Evolutionary conservation across 768 basidiomycete genomes (phyloP).

Genomic region (Macrocybe gigantea): DNA sequence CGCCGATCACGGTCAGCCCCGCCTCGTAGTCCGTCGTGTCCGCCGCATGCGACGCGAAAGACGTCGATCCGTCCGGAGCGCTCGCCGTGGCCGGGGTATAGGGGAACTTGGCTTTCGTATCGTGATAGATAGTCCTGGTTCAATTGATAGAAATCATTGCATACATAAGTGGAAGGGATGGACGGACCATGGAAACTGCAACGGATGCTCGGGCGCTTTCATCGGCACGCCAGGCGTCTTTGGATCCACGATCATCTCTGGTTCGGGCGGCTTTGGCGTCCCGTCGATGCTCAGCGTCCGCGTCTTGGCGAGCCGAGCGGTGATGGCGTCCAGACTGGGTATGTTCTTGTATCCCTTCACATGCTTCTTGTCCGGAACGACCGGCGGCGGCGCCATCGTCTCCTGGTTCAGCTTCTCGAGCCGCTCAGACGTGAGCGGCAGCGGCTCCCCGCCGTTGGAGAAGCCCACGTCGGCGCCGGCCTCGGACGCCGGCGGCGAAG

Average conservation of each 20-base stretch:
- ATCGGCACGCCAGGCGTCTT: slow-evolving; percentile 72
- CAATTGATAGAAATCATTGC: neutral
- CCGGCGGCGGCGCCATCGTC: slow-evolving; percentile 22
- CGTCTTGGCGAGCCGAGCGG: slow-evolving; percentile 69
- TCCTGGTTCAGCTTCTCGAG: slow-evolving; percentile 62
- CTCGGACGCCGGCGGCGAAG: slow-evolving; percentile 41
- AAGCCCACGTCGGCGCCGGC: slow-evolving; percentile 24
- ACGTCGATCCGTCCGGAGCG: slow-evolving; percentile 17
- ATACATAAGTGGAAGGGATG: slow-evolving; percentile 1
- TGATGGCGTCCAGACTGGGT: slow-evolving; percentile 80
- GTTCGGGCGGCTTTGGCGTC: slow-evolving; percentile 65
- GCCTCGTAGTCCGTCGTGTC: slow-evolving; percentile 80
- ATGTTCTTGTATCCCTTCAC: slow-evolving; percentile 84
- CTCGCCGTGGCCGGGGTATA: slow-evolving; percentile 40
- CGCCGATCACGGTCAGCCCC: slow-evolving; percentile 79
- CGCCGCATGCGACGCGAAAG: slow-evolving; percentile 35
- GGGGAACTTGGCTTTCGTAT: slow-evolving; percentile 71
- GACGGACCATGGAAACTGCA: slow-evolving; percentile 76
- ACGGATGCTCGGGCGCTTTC: slow-evolving; percentile 76
- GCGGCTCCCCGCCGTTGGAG: slow-evolving; percentile 30
- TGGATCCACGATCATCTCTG: slow-evolving; percentile 76
- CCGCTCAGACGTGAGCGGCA: slow-evolving; percentile 56
- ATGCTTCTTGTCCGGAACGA: slow-evolving; percentile 20
- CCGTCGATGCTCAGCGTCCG: slow-evolving; percentile 60
- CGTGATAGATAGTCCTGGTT: slow-evolving; percentile 84